Percentiles rank a stretch among this genome's conserved stretches.
Conservation (phyloP, 495 filamentous ascomycete species). For the Hyaloscypha hepaticicola region DNA sequence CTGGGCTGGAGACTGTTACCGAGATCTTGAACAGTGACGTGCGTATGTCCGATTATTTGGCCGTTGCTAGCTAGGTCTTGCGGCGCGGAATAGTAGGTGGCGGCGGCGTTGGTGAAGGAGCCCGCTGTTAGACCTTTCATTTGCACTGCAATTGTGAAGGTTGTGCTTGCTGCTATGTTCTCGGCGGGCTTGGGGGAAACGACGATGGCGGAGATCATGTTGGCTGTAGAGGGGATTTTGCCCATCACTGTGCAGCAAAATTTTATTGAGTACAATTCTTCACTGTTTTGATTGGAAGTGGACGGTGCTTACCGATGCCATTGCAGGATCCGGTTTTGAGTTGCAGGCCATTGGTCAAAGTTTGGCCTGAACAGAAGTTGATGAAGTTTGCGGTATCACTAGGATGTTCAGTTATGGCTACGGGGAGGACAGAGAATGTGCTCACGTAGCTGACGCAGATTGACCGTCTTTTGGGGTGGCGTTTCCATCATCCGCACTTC, state of each 20-base stretch:
- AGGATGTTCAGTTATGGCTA: not conserved
- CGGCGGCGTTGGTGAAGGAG: slow-evolving; percentile 60
- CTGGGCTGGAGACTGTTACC: slow-evolving; percentile 48
- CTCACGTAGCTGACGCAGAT: slow-evolving; percentile 55
- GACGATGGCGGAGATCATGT: slow-evolving; percentile 69
- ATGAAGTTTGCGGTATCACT: slow-evolving; percentile 62
- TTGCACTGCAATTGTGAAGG: slow-evolving; percentile 58
- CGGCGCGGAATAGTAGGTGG: slow-evolving; percentile 66
- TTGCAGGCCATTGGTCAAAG: slow-evolving; percentile 67
- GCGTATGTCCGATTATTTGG: slow-evolving; percentile 66
- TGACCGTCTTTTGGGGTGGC: slow-evolving; percentile 43
- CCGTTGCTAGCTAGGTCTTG: slow-evolving; percentile 53
- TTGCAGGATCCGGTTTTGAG: slow-evolving; percentile 64
- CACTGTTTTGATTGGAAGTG: slow-evolving; percentile 26
- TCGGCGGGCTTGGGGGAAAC: slow-evolving; percentile 50
- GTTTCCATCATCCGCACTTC: slow-evolving; percentile 18
- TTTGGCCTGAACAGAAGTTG: slow-evolving; percentile 65
- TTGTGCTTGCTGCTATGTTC: slow-evolving; percentile 44
- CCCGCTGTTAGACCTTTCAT: slow-evolving; percentile 59
- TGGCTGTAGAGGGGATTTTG: slow-evolving; percentile 57
- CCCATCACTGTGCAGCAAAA: slow-evolving; percentile 67
- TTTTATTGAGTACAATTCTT: too few relatives aligned
- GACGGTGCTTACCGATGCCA: slow-evolving; percentile 59
- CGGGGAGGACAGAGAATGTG: not conserved
- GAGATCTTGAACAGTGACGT: slow-evolving; percentile 65